A percentile compares a stretch with the other conserved stretches of the same genome.
These are phyloP conservation scores for Eugenia klotzschiana DNA, from an alignment of 441 rosid species.

Conservation along the genomic window DNA sequence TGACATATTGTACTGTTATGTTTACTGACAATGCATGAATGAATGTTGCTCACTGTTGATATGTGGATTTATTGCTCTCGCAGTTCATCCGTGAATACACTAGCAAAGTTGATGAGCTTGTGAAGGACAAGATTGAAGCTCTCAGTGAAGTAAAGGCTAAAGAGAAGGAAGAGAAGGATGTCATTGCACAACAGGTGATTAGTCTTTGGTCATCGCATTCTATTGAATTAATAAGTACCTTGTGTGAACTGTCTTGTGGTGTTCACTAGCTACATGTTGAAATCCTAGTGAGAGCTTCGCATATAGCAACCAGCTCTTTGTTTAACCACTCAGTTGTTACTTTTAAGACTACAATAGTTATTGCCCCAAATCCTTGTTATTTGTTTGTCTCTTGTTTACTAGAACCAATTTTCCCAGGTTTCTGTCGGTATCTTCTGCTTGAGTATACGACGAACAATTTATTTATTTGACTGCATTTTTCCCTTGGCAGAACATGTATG, in stretches of 20 bases:
- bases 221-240: not conserved
- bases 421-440: not conserved
- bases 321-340: not conserved
- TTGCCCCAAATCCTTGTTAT: not conserved
- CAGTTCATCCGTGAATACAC: slow-evolving; percentile 91
- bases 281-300: not conserved
- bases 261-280: not conserved
- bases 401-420: not conserved
- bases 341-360: not conserved
- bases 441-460: not conserved
- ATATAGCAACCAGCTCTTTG: not conserved
- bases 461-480: not conserved
- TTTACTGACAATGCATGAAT: not conserved
- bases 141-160: slow-evolving; percentile 66
- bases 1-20: not conserved
- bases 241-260: not conserved
- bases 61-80: not conserved
- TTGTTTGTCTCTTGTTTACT: not conserved
- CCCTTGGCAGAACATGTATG: slow-evolving; percentile 83
- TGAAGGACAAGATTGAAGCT: slow-evolving; percentile 75
- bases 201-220: not conserved
- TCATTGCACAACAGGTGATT: slow-evolving; percentile 81
- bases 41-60: not conserved
- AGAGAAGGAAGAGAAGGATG: slow-evolving; percentile 89
- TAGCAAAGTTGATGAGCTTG: slow-evolving; percentile 88